Evolutionary conservation across 1,284 basidiomycete species (phyloP), one percentile per base, ranked within the genome.

Genomic region (Cryptococcus sp.): DNA sequence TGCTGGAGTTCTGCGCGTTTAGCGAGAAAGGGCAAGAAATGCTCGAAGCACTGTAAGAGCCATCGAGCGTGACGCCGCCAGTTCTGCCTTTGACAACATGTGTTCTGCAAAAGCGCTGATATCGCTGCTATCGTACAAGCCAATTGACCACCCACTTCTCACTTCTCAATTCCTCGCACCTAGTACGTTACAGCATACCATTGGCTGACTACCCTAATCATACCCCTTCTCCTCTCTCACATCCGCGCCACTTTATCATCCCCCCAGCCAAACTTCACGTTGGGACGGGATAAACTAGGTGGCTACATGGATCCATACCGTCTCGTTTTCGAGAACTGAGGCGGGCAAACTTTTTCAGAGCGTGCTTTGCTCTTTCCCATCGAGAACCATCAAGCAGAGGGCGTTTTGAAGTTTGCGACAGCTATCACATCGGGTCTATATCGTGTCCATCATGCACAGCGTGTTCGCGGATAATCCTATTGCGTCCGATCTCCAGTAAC

Each of bases 251-350:
- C 66, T 68, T 64, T 65, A 74, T 74, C 73, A 61, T 71, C 70
- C 53, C 46, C 7, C 65, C 71, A 68, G 66, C 60, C 50, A 15
- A 16, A 20, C 19, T 45, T 44, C 61, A 71, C 64, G 64, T 69
- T 67, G 61, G 62, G 47, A 38, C 11, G 61, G 57, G 72, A 68
- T 75, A 75, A 75, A 75, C 70, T 71, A 73, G 64, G 68, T 70
- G 73, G 73, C 73, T 49, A 73, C 8, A 73, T 47, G 42, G 54
- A 66, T 53, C 53, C 57, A 35, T 39, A 23, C 47, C 39, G 45
- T 35, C 51, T 42, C 52, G 19, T 47, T 48, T 52, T 60, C 53
- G 58, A 57, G 59, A 57, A 59, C 46, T 35, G n/a, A 39, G 54
- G 55, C 61, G 62, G 48, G 50, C 44, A 47, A 41, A 46, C 39